A percentile compares a stretch with the other conserved stretches of the same genome.
phyloP scores from a whole-genome alignment of 2,329 filamentous ascomycete species.

The Gaeumannomyces sp. region DNA sequence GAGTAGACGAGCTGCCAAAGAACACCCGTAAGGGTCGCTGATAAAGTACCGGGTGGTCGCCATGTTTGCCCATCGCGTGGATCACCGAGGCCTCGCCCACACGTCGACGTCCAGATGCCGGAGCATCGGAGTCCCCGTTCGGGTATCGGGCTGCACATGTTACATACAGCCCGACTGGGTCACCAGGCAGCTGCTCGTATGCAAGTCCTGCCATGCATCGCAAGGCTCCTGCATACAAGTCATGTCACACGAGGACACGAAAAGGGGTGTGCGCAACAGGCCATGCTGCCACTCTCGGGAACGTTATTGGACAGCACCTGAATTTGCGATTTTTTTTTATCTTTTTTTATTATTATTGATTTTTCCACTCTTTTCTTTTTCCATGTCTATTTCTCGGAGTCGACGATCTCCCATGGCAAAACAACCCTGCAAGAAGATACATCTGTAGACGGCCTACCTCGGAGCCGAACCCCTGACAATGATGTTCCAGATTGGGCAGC shows the following conservation, averaged over 20 bases:
- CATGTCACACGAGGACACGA: neutral
- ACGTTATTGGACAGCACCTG: neutral
- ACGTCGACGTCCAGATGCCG: too few relatives aligned
- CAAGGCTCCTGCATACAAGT: neutral
- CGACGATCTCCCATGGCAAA: too few relatives aligned
- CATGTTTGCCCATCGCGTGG: neutral
- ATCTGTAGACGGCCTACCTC: neutral
- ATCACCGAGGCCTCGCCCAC: too few relatives aligned
- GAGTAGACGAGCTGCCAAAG: neutral
- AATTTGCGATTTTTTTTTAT: neutral
- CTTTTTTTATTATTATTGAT: neutral
- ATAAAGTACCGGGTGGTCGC: neutral
- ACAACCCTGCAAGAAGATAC: neutral
- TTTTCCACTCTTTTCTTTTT: too few relatives aligned
- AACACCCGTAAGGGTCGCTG: neutral
- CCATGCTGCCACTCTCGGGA: neutral
- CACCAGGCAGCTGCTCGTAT: neutral
- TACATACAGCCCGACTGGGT: neutral
- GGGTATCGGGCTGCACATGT: neutral
- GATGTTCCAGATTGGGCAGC: neutral
- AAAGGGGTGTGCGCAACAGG: neutral
- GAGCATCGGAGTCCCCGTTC: neutral
- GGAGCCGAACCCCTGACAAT: neutral
- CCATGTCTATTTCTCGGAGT: neutral
- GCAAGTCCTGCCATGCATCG: neutral